phyloP scores from a whole-genome alignment of 2,329 filamentous ascomycete species.

The Teratosphaeria viscida region DNA sequence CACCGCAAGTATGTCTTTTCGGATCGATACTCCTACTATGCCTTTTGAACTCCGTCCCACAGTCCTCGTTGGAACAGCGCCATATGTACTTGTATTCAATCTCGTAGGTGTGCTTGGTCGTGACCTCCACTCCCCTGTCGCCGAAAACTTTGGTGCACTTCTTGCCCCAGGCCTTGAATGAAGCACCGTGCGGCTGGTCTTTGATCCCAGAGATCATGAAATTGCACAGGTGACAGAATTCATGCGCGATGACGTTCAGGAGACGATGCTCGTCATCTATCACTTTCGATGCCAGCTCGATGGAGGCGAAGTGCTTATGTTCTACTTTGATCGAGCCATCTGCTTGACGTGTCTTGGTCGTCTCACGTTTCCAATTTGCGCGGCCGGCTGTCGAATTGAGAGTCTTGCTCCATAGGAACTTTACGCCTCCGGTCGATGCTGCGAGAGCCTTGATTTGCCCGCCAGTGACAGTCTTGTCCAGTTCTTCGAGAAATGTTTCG shows the following conservation, averaged over 20 bases:
- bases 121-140: slow-evolving; percentile 59
- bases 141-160: slow-evolving; percentile 49
- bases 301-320: slow-evolving; percentile 51
- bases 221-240: slow-evolving; percentile 89
- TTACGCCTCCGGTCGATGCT: slow-evolving; percentile 56
- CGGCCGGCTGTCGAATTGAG: slow-evolving; percentile 67
- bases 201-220: slow-evolving; percentile 74
- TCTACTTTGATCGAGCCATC: slow-evolving; percentile 14
- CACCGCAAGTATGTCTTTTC: slow-evolving; percentile 59
- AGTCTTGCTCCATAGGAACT: slow-evolving; percentile 65
- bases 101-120: slow-evolving; percentile 78
- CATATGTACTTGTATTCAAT: slow-evolving; percentile 92
- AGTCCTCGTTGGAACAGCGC: slow-evolving; percentile 52
- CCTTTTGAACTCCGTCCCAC: slow-evolving; percentile 63
- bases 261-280: slow-evolving; percentile 68
- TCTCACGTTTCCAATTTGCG: slow-evolving; percentile 41
- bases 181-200: slow-evolving; percentile 68
- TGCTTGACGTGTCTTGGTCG: slow-evolving; percentile 24
- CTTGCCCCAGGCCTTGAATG: slow-evolving; percentile 69
- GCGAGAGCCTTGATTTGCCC: slow-evolving; percentile 51
- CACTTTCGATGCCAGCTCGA: slow-evolving; percentile 82
- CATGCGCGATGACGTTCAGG: slow-evolving; percentile 86
- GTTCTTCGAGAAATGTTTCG: slow-evolving; percentile 52
- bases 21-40: slow-evolving; percentile 81
- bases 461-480: slow-evolving; percentile 55